phyloP scores from a whole-genome alignment of 164 flowering plant species.

The Macadamia tetraphylla region DNA sequence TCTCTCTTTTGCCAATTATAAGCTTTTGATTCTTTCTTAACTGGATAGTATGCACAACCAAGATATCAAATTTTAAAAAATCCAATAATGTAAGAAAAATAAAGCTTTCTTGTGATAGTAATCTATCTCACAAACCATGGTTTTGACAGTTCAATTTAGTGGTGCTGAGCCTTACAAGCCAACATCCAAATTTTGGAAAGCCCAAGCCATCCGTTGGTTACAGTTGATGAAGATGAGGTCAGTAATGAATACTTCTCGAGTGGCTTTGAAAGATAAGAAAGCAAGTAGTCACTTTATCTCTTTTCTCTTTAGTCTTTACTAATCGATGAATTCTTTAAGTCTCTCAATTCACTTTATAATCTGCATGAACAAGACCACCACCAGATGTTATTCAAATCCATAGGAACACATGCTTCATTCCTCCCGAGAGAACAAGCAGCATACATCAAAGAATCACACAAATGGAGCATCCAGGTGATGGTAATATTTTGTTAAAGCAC shows the following conservation, averaged over 20 bases:
- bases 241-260: slow-evolving; percentile 33
- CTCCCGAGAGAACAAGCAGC: slow-evolving; percentile 20
- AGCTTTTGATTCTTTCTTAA: slow-evolving; percentile 42
- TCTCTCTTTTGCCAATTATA: slow-evolving; percentile 73
- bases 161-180: slow-evolving; percentile 32
- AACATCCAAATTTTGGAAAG: slow-evolving; percentile 28
- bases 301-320: slow-evolving; percentile 49
- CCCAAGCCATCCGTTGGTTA: slow-evolving; percentile 26
- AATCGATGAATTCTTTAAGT: slow-evolving; percentile 50
- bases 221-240: slow-evolving; percentile 30
- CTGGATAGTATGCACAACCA: slow-evolving; percentile 67
- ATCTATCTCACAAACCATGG: slow-evolving; percentile 38
- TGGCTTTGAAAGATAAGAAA: slow-evolving; percentile 33
- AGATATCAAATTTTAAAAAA: slow-evolving; percentile 18
- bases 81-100: slow-evolving; percentile 12
- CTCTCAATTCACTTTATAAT: slow-evolving; percentile 51
- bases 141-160: slow-evolving; percentile 30
- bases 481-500: not conserved
- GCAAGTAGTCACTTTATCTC: slow-evolving; percentile 32
- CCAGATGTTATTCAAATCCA: slow-evolving; percentile 36
- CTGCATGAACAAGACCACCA: slow-evolving; percentile 64
- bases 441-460: slow-evolving; percentile 10
- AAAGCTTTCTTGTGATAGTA: slow-evolving; percentile 15
- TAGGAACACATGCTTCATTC: slow-evolving; percentile 20
- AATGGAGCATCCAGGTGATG: not conserved